Evolutionary conservation across 1,284 basidiomycete genomes (phyloP).

Genomic region (Gomphus sp.): DNA sequence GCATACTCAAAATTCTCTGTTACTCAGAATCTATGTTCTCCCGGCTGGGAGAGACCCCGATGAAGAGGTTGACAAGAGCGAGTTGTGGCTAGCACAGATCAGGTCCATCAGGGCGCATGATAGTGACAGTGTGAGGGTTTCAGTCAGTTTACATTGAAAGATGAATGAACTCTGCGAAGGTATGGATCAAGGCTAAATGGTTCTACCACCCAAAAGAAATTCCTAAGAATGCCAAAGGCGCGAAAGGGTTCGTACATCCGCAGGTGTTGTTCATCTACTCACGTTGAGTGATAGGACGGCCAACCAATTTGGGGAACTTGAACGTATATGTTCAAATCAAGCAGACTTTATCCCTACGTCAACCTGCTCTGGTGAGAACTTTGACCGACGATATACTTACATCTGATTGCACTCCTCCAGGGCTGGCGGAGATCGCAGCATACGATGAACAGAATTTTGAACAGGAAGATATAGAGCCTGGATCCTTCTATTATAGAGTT

Average conservation of each 20-base stretch:
- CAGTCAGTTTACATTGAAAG: background rate
- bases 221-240: background rate
- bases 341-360: no score
- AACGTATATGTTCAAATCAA: slow-evolving; percentile 7
- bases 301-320: slow-evolving; percentile 1
- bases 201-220: no score
- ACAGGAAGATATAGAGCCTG: no score
- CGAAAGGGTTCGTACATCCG: background rate
- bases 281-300: background rate
- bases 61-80: no score
- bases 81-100: no score
- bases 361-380: slow-evolving; percentile 6
- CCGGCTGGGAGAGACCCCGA: no score
- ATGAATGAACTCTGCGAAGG: background rate
- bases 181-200: no score
- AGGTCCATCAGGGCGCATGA: slow-evolving; percentile 2
- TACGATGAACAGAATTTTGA: no score
- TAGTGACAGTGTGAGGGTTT: slow-evolving; percentile 1
- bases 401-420: background rate
- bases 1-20: background rate
- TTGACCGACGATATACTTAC: background rate
- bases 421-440: background rate
- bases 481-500: slow-evolving; percentile 7
- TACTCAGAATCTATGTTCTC: slow-evolving; percentile 1
- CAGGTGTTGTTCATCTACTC: background rate